Base-by-base conservation (phyloP, 148 eudicot genomes). In the Camellia lanceoleosa region DNA sequence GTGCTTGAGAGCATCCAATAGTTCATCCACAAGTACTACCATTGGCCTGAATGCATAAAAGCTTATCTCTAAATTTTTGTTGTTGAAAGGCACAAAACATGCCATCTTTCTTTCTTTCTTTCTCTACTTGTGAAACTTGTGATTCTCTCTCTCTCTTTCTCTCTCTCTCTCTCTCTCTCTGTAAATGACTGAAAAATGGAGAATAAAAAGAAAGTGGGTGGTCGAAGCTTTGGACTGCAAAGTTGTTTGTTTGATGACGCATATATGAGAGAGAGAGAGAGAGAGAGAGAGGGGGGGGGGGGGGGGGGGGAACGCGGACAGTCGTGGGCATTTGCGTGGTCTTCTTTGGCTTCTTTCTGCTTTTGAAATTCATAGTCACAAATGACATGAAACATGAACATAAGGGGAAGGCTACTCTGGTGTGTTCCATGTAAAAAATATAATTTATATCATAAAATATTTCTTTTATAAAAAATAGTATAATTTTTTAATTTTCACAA, bases 21-120 rank as follows among this genome's bases (percentile, higher is more conserved):
- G 81, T 16, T 85, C 85, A 85, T 83, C 88, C 38, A 77, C 78
- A 80, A 61, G 46, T n/a, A 83, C 87, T 2, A 85, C 80, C n/a
- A 76, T 87, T 71, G 87, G 87, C 73, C 79, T 85, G 71, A 85
- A 83, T 18, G 76, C 83, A 68, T 80, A 81, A 38, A 87, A 47
- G 51, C 80, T 83, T 60, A 81, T 78, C 43, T 87, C 87, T 74
- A 85, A 71, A 80, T 85, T 85, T 68, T 81, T 85, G 79, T 46
- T 85, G 63, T 77, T 87, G 38, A 87, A 87, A 49, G 89, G 89
- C 75, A 85, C 79, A 81, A 75, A 87, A 13, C 87, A 87, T n/a
- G 80, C 87, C 89, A 87, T 87, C 13, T 23, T 42, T 44, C 6
- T 63, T n/a, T 47, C 20, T 23, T 19, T 19, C n/a, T 62, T 15